These are phyloP conservation scores for Stylosanthes scabra DNA, from an alignment of 331 rosid genomes.

Conservation along the genomic window DNA sequence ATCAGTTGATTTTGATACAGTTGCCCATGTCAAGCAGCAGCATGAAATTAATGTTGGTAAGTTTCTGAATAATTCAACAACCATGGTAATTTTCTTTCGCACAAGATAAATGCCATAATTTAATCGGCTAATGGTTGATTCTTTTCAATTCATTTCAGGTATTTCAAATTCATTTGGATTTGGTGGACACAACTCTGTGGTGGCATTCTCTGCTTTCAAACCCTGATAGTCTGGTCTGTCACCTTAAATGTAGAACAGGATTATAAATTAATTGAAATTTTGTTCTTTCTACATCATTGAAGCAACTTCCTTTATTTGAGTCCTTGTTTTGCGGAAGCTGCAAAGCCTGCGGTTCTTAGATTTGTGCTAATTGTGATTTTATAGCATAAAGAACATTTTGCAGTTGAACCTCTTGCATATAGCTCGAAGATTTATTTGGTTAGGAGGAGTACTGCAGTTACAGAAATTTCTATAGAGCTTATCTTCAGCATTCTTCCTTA, in stretches of 20 bases:
- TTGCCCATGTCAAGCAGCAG: slow-evolving; percentile 78
- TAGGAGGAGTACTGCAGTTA: slow-evolving; percentile 31
- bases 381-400: slow-evolving; percentile 34
- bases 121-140: slow-evolving; percentile 18
- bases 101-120: slow-evolving; percentile 15
- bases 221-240: slow-evolving; percentile 60
- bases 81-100: not conserved
- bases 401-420: slow-evolving; percentile 28
- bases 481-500: no score
- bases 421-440: slow-evolving; percentile 23
- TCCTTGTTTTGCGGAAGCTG: slow-evolving; percentile 37
- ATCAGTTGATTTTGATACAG: slow-evolving; percentile 93
- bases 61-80: slow-evolving; percentile 44
- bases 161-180: slow-evolving; percentile 97
- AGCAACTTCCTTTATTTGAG: slow-evolving; percentile 52
- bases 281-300: slow-evolving; percentile 46
- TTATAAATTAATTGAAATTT: slow-evolving; percentile 49
- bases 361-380: slow-evolving; percentile 37
- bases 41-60: slow-evolving; percentile 94
- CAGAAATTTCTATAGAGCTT: slow-evolving; percentile 30
- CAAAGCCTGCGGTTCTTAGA: slow-evolving; percentile 43
- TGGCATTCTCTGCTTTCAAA: slow-evolving; percentile 86
- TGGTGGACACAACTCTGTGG: slow-evolving; percentile 98
- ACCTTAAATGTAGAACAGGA: slow-evolving; percentile 54
- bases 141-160: slow-evolving; percentile 50